phyloP scores from a whole-genome alignment of 2,329 filamentous ascomycete genomes.

The Penicillium corylophilum region DNA sequence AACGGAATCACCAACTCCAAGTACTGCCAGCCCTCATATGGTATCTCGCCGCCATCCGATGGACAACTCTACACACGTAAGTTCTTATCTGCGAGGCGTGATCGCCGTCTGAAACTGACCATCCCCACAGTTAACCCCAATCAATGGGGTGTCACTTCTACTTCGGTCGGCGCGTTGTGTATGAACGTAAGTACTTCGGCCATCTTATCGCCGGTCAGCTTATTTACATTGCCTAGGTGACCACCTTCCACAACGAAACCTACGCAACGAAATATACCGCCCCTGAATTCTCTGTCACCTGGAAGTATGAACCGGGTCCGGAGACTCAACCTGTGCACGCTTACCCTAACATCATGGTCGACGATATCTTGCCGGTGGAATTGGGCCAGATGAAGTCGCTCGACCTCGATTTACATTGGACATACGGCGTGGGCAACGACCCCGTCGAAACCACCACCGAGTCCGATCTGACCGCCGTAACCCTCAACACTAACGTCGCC shows the following conservation, averaged over 20 bases:
- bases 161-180: conserved; percentile 47
- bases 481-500: conserved; percentile 56
- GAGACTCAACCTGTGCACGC: conserved; percentile 52
- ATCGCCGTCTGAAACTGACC: neutral
- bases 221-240: conserved; percentile 39
- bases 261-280: conserved; percentile 50
- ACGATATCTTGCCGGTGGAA: conserved; percentile 46
- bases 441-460: conserved; percentile 38
- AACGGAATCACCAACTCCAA: conserved; percentile 37
- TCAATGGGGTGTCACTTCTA: conserved; percentile 51
- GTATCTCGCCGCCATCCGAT: conserved; percentile 47
- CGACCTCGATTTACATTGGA: conserved; percentile 51
- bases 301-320: conserved; percentile 50
- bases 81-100: conserved; percentile 17
- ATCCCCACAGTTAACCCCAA: conserved; percentile 53
- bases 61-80: conserved; percentile 51
- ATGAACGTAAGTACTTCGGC: conserved; percentile 50
- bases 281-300: conserved; percentile 54
- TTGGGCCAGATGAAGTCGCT: conserved; percentile 44
- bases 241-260: conserved; percentile 51
- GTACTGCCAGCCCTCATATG: conserved; percentile 48
- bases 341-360: conserved; percentile 55
- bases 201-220: neutral
- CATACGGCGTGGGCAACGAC: conserved; percentile 49
- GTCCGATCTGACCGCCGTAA: conserved; percentile 32